phyloP scores from a whole-genome alignment of 192 early-diverging fungal genomes.

The Umbelopsis vinacea region DNA sequence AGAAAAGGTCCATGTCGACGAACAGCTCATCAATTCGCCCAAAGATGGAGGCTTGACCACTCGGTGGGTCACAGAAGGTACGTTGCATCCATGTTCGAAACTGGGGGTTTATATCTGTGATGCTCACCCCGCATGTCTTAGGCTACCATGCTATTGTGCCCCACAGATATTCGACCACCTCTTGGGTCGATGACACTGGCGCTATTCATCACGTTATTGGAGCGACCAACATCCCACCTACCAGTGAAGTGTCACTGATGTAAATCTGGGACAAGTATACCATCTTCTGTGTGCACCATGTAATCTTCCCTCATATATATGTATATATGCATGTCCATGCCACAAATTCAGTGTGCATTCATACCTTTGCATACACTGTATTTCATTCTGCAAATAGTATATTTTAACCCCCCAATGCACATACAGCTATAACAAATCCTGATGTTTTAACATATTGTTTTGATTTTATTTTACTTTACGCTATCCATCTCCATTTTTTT shows the following conservation, averaged over 20 bases:
- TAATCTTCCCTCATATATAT: too few species aligned
- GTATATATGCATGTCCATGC: too few species aligned
- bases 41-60: slow-evolving; percentile 2
- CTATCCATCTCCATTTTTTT: neutral
- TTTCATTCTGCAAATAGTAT: too few species aligned
- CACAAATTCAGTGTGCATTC: too few species aligned
- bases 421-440: too few species aligned
- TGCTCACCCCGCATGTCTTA: neutral
- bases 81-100: neutral
- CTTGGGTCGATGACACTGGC: slow-evolving; percentile 5
- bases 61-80: slow-evolving; percentile 20
- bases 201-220: slow-evolving; percentile 18
- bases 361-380: too few species aligned
- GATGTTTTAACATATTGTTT: too few species aligned
- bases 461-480: too few species aligned
- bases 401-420: too few species aligned
- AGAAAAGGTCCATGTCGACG: slow-evolving; percentile 15
- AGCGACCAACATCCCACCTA: neutral
- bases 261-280: too few species aligned
- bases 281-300: too few species aligned
- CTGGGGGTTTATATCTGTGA: neutral
- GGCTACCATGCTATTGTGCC: slow-evolving; percentile 5
- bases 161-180: slow-evolving; percentile 7
- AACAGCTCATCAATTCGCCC: neutral
- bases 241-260: neutral